Evolutionary conservation across 2,329 filamentous ascomycete species (phyloP), one percentile per base, ranked within the genome.

Genomic region (Xenoacremonium recifei): DNA sequence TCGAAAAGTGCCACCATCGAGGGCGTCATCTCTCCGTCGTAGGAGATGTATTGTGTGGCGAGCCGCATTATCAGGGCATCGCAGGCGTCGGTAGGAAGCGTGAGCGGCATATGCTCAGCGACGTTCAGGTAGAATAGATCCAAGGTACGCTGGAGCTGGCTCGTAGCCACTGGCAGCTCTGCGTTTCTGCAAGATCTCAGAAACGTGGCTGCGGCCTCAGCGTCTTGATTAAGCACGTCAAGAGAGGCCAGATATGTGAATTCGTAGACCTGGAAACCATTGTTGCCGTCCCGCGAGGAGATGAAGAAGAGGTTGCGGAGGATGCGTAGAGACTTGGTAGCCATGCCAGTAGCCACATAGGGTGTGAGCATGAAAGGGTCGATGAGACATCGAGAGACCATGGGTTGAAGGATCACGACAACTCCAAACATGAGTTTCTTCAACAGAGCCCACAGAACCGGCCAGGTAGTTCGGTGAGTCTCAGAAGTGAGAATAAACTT

Each of bases 101-200:
- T 70, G 7, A 90, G 71, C 0, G 89, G 84, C 46, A 96, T 82
- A 62, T 95, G 88, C 62, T 96, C 91, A 3, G 87, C 84, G 0
- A 85, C 80, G 59, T 95, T 93, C 48, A 96, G 77, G 66, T 95
- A 95, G 69, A 89, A 96, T 13, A 95, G 77, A 59, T 93, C 87
- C n/a, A 92, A 70, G 15, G 79, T 84, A 43, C 86, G 77, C 52
- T 89, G 80, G 2, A 89, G 70, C 38, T 59, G 60, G 19, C 51
- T 59, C 6, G 50, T 47, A 3, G 54, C 58, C 7, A 52, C 30
- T 5, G 50, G 6, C n/a, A 44, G 5, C 46, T 66, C 54, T 19
- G 60, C 50, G 1, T 70, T 68, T 4, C 76, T 74, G 37, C 85
- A 84, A 16, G 78, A 76, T 47, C 73, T 71, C 18, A 95, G 68